phyloP scores from a whole-genome alignment of 768 basidiomycete genomes.

The Saitozyma podzolica region DNA sequence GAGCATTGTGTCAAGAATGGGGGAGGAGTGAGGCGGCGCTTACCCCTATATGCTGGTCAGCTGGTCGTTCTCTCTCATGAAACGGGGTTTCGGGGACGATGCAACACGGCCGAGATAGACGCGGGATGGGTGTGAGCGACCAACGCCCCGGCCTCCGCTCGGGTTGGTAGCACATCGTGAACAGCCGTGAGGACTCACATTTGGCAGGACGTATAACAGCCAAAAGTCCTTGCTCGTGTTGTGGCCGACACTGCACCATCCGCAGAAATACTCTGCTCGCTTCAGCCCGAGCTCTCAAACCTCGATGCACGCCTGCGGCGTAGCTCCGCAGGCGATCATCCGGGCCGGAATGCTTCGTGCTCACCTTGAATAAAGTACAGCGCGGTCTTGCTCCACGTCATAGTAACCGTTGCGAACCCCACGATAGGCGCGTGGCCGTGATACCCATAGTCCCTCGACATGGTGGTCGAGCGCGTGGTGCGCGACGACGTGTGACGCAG shows the following conservation, averaged over 20 bases:
- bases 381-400: constrained; percentile 82
- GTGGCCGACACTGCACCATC: constrained; percentile 72
- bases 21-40: background rate
- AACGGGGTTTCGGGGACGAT: too few species aligned
- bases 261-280: constrained; percentile 38
- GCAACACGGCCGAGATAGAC: too few species aligned
- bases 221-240: constrained; percentile 59
- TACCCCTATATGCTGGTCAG: constrained; percentile 5
- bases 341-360: background rate
- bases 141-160: too few species aligned
- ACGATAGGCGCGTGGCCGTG: constrained; percentile 67
- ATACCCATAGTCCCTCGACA: constrained; percentile 13
- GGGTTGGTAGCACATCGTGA: too few species aligned
- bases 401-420: constrained; percentile 69
- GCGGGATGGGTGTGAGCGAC: background rate
- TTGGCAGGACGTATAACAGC: constrained; percentile 71
- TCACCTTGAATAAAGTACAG: constrained; percentile 76
- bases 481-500: constrained; percentile 62
- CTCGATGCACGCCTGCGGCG: too few species aligned
- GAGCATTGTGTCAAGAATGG: too few species aligned
- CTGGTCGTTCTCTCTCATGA: too few species aligned
- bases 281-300: background rate
- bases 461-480: constrained; percentile 7
- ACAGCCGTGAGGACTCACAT: constrained; percentile 54
- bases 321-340: background rate